A percentile compares a stretch with the other conserved stretches of the same genome.
Conservation (phyloP, 2,329 filamentous ascomycete genomes). For the Tolypocladium endophyticum region DNA sequence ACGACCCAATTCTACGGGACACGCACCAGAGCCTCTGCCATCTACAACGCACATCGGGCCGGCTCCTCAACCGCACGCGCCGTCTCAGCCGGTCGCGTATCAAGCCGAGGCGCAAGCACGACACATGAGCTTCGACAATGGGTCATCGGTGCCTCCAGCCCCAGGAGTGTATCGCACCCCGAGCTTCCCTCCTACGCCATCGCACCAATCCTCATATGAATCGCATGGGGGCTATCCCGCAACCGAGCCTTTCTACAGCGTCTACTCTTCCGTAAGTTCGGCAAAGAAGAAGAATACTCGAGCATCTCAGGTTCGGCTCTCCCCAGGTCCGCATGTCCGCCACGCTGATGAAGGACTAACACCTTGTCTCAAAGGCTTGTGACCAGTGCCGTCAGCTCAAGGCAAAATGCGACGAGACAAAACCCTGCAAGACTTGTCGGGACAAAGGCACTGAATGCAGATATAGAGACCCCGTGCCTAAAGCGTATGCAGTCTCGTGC, state of each 20-base stretch:
- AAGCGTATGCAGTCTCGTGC: slow-evolving; percentile 50
- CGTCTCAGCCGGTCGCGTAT: slow-evolving; percentile 22
- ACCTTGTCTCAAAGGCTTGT: slow-evolving; percentile 54
- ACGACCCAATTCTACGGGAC: slow-evolving; percentile 42
- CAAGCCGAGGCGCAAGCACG: slow-evolving; percentile 35
- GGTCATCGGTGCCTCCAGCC: slow-evolving; percentile 32
- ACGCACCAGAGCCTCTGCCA: slow-evolving; percentile 23
- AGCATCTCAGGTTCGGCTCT: slow-evolving; percentile 44
- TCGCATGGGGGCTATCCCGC: slow-evolving; percentile 19
- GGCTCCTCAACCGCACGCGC: slow-evolving; percentile 18
- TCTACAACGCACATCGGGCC: slow-evolving; percentile 20
- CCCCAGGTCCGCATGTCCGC: neutral
- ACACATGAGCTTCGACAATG: slow-evolving; percentile 43
- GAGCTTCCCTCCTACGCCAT: slow-evolving; percentile 29
- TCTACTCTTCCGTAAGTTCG: slow-evolving; percentile 31
- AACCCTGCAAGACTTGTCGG: slow-evolving; percentile 76
- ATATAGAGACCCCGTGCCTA: slow-evolving; percentile 83
- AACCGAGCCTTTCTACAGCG: slow-evolving; percentile 25
- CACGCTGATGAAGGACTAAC: slow-evolving; percentile 5
- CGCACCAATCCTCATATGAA: slow-evolving; percentile 28
- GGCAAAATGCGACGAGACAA: slow-evolving; percentile 82
- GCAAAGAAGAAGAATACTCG: slow-evolving; percentile 53
- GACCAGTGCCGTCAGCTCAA: slow-evolving; percentile 81
- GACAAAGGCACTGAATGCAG: slow-evolving; percentile 77
- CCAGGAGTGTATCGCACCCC: slow-evolving; percentile 30